These are phyloP conservation scores for Clavispora santaluciae DNA, from an alignment of 805 yeast genomes.

Conservation along the genomic window DNA sequence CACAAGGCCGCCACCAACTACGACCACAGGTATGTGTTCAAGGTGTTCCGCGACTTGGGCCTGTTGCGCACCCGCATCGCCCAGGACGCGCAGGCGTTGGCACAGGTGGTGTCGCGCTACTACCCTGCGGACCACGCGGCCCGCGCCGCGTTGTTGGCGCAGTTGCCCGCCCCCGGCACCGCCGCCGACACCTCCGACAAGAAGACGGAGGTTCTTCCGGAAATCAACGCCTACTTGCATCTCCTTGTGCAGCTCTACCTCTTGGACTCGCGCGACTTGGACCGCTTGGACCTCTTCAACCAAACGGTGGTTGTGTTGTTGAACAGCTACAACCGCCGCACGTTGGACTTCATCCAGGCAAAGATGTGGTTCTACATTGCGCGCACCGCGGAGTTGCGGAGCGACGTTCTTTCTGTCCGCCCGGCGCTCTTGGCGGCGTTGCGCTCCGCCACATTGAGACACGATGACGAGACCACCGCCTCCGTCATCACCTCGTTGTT, in stretches of 20 bases:
- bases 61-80: constrained; percentile 63
- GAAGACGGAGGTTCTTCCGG: constrained; percentile 55
- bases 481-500: constrained; percentile 78
- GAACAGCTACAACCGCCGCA: constrained; percentile 67
- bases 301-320: constrained; percentile 47
- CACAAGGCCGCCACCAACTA: constrained; percentile 62
- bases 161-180: constrained; percentile 26
- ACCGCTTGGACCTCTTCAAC: constrained; percentile 51
- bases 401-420: constrained; percentile 54
- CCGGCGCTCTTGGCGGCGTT: constrained; percentile 67
- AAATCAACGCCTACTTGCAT: constrained; percentile 73
- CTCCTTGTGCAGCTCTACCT: constrained; percentile 73
- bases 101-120: constrained; percentile 47
- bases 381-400: constrained; percentile 65
- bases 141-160: constrained; percentile 31
- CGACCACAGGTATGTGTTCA: constrained; percentile 85
- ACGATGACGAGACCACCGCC: constrained; percentile 89
- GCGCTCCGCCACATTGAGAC: constrained; percentile 86
- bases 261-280: constrained; percentile 54
- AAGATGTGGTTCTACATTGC: constrained; percentile 87
- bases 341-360: constrained; percentile 81
- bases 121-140: constrained; percentile 49
- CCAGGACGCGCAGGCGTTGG: constrained; percentile 41
- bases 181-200: constrained; percentile 9
- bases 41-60: constrained; percentile 79